Evolutionary conservation across 768 basidiomycete species (phyloP).

Genomic region (Rossbeevera mucosa): DNA sequence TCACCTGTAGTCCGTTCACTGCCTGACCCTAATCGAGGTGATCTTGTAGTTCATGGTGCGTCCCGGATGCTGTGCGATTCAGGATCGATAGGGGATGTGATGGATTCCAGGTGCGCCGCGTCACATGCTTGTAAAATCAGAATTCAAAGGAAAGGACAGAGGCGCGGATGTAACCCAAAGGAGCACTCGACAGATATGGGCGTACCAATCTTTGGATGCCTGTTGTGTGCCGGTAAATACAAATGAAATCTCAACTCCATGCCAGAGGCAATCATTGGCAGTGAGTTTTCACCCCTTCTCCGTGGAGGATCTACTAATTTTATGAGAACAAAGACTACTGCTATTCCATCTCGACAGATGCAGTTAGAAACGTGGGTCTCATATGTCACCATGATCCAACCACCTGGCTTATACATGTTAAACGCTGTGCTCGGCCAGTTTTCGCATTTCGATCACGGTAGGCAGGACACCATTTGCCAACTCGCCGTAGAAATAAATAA

Average conservation of each 20-base stretch:
- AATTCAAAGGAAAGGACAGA: neutral
- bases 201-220: constrained; percentile 51
- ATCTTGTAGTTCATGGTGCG: constrained; percentile 51
- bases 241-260: constrained; percentile 12
- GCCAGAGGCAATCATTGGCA: neutral
- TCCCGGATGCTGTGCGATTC: constrained; percentile 64
- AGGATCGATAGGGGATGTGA: constrained; percentile 75
- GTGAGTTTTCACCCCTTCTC: constrained; percentile 4
- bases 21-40: constrained; percentile 70
- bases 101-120: constrained; percentile 58
- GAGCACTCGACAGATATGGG: constrained; percentile 57
- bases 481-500: neutral
- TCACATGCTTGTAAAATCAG: no score
- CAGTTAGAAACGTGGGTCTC: constrained; percentile 25
- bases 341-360: constrained; percentile 64
- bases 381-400: no score
- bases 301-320: neutral
- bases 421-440: neutral
- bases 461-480: constrained; percentile 53
- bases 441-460: constrained; percentile 57
- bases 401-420: constrained; percentile 9
- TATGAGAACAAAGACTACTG: no score
- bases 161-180: constrained; percentile 65
- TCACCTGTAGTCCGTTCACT: constrained; percentile 64
- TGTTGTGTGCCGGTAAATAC: constrained; percentile 62